These are phyloP conservation scores for Starmera dryadoides DNA, from an alignment of 805 yeast species.

Conservation along the genomic window DNA sequence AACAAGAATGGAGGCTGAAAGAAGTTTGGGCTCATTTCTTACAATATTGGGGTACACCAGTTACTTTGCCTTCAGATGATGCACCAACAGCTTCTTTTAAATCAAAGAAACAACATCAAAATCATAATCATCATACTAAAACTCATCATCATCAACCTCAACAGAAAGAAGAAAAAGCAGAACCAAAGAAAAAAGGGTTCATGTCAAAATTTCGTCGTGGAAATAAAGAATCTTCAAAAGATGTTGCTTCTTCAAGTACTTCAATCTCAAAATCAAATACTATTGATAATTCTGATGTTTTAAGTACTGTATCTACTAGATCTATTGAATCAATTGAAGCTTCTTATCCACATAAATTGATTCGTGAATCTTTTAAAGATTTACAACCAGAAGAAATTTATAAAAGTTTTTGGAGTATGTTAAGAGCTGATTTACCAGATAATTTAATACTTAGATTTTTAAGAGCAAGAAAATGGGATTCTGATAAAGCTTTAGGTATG, in stretches of 20 bases:
- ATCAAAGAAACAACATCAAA: slow-evolving; percentile 4
- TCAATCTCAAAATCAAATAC: too few relatives aligned
- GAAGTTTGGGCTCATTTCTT: slow-evolving; percentile 65
- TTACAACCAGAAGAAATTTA: slow-evolving; percentile 46
- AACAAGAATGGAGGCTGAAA: slow-evolving; percentile 58
- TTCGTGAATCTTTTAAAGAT: slow-evolving; percentile 43
- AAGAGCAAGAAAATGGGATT: slow-evolving; percentile 83
- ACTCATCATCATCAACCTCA: slow-evolving; percentile 1
- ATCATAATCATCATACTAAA: slow-evolving; percentile 3
- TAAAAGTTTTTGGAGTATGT: slow-evolving; percentile 47
- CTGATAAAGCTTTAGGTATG: slow-evolving; percentile 64
- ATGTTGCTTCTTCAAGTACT: background rate
- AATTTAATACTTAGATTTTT: slow-evolving; percentile 66
- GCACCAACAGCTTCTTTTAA: slow-evolving; percentile 6
- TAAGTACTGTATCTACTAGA: slow-evolving; percentile 18
- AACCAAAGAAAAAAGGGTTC: slow-evolving; percentile 16
- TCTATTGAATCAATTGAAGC: slow-evolving; percentile 23
- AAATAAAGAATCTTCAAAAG: slow-evolving; percentile 1
- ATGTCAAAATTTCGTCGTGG: slow-evolving; percentile 16
- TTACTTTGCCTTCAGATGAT: slow-evolving; percentile 12
- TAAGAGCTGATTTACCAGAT: slow-evolving; percentile 79
- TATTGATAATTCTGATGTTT: slow-evolving; percentile 6
- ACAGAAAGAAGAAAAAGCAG: slow-evolving; percentile 3
- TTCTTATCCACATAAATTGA: slow-evolving; percentile 26
- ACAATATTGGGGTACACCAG: slow-evolving; percentile 48